Evolutionary conservation across 306 rosid genomes (phyloP), one percentile per base, ranked within the genome.

Genomic region (Prunus salicina): DNA sequence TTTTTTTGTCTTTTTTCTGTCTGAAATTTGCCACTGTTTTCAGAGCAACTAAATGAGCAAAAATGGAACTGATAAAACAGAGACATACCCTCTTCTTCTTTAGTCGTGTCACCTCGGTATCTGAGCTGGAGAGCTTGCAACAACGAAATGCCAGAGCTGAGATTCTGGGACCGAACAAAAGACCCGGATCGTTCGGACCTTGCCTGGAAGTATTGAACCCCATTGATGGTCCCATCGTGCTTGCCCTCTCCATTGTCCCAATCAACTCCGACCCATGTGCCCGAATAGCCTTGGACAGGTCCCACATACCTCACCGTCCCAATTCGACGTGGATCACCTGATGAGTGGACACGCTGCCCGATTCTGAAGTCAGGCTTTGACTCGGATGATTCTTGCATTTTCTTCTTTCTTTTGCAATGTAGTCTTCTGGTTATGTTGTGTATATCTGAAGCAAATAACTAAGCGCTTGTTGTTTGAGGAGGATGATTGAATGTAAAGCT

Each of bases 211-310:
- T 95, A 95, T 2, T 84, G 84, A 38, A 86, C 82, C 15, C 86
- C 97, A 56, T 95, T 92, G 78, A 89, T 50, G 82, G 97, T 85
- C 27, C 99, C 99, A 75, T 92, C 97, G 49, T 95, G 92, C 82
- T 89, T 95, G 64, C 89, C 96, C 24, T 88, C 90, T 73, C 84
- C 87, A 57, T 81, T 81, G 82, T 95, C 97, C 98, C 97, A 95
- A 65, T 92, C 97, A 73, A 95, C 96, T 79, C 98, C 97, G 57
- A 92, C 79, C 97, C 97, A 95, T 61, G 76, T 70, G 63, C 92
- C 90, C 1, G 91, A 83, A 79, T 92, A 80, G 64, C 97, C 92
- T 70, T 90, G 85, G 25, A 95, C 79, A 43, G 90, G 80, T 32
- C 97, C 98, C 3, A 90, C 61, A 71, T 89, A 95, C 79, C 79